A percentile compares a stretch with the other conserved stretches of the same genome.
Evolutionary conservation across 305 asterid species (phyloP).

Genomic region (Euphrasia arctica): DNA sequence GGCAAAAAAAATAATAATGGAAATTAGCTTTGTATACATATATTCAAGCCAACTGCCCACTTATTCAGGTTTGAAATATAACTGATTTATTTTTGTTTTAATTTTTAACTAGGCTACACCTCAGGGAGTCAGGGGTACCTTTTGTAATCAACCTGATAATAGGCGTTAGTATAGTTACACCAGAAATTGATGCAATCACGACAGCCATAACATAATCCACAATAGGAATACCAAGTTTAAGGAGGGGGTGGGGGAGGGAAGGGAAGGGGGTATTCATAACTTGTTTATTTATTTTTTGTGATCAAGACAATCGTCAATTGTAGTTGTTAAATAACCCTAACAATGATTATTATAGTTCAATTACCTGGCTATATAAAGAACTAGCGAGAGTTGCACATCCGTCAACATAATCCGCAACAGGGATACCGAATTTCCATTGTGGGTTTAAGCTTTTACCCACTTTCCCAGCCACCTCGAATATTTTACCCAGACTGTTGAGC

Average conservation of each 20-base stretch:
- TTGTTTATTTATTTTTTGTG: too few relatives aligned
- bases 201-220: constrained; percentile 78
- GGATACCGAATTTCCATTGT: constrained; percentile 71
- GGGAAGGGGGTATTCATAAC: too few relatives aligned
- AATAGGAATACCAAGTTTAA: constrained; percentile 59
- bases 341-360: not conserved
- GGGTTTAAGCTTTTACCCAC: constrained; percentile 72
- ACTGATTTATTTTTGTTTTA: too few relatives aligned
- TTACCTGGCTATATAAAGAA: constrained; percentile 86
- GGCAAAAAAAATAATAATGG: not conserved
- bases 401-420: constrained; percentile 80
- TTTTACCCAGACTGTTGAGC: constrained; percentile 64
- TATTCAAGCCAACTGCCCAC: too few relatives aligned
- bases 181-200: constrained; percentile 38
- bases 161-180: constrained; percentile 5
- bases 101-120: not conserved
- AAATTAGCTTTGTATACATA: not conserved
- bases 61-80: too few relatives aligned
- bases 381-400: constrained; percentile 87
- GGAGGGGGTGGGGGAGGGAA: too few relatives aligned
- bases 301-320: too few relatives aligned
- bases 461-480: constrained; percentile 55
- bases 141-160: not conserved
- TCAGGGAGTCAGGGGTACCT: not conserved
- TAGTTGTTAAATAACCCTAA: too few relatives aligned